Base-by-base conservation (phyloP, 176 grass and related monocot species). In the Puya raimondii region DNA sequence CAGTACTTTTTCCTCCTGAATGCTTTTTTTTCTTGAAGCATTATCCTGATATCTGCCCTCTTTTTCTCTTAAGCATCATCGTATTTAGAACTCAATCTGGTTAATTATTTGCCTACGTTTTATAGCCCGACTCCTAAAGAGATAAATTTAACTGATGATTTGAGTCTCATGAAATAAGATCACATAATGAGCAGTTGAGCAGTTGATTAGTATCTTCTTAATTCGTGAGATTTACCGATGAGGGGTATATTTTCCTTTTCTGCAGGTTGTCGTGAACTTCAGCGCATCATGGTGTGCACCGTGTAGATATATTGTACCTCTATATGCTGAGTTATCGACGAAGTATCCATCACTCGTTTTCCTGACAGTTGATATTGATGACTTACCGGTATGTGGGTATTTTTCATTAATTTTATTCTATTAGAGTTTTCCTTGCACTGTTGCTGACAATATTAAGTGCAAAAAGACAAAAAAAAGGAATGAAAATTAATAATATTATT, bases 221-320 rank as follows among this genome's bases (percentile, higher is more conserved):
- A 1, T 61, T 47, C 4, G 10, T 15, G 23, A 66, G 64, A 6
- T 48, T 66, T n/a, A 66, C 13, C 23, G 26, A 15, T 9, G 9
- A 66, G 0, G 33, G 15, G 16, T 66, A 14, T 42, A 47, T 29
- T 14, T 67, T 54, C 33, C 1, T 66, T 10, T 13, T 50, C 59
- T 74, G 23, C 50, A 95, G 91, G 63, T 95, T 72, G 91, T 95
- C 48, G 63, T 76, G 18, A 95, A 95, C 58, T 95, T 95, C 63
- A 87, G 84, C 13, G 87, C 91, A 1, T 80, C 81, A 26, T 95
- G 91, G 91, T 90, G 91, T 23, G 75, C 70, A 18, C 91, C 91
- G 7, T 95, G 91, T 48, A 87, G 78, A 75, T 76, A 68, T 51
- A 78, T 74, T 51, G 83, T 75, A 64, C 84, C 91, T 21, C 2